phyloP scores from a whole-genome alignment of 164 flowering plant genomes.

The Litsea cubeba region DNA sequence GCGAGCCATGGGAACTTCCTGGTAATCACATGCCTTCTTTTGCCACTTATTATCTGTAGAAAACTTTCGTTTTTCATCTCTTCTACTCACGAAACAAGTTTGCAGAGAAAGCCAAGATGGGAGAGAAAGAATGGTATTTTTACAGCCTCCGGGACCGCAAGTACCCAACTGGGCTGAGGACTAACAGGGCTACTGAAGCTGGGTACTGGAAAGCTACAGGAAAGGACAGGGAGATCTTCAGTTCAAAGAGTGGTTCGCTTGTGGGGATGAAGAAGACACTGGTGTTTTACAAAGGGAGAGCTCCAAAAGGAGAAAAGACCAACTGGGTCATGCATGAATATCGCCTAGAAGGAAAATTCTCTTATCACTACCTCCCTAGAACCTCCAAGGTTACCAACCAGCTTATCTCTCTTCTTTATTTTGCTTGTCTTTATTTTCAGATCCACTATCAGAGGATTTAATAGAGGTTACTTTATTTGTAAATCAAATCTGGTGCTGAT shows the following conservation, averaged over 20 bases:
- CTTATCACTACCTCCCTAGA: slow-evolving; percentile 76
- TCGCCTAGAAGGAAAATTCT: slow-evolving; percentile 92
- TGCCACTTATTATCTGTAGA: not conserved
- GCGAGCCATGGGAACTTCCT: slow-evolving; percentile 97
- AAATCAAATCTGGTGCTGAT: not conserved
- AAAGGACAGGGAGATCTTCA: slow-evolving; percentile 89
- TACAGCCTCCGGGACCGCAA: slow-evolving; percentile 79
- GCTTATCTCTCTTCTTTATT: not conserved
- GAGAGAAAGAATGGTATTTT: slow-evolving; percentile 95
- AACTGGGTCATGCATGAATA: slow-evolving; percentile 99
- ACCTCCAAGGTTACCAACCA: slow-evolving; percentile 64
- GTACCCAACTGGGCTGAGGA: slow-evolving; percentile 89
- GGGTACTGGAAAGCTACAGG: slow-evolving; percentile 99
- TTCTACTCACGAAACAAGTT: not conserved
- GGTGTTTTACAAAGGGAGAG: slow-evolving; percentile 90
- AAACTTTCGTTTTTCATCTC: too few species aligned
- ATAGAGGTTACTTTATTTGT: not conserved
- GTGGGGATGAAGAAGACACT: slow-evolving; percentile 99
- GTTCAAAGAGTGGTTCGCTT: slow-evolving; percentile 60
- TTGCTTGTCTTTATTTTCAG: too few species aligned
- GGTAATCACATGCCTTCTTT: slow-evolving; percentile 26
- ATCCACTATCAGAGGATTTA: too few species aligned
- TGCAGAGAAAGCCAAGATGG: slow-evolving; percentile 90
- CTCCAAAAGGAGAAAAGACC: slow-evolving; percentile 94
- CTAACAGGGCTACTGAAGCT: slow-evolving; percentile 89